A percentile compares a stretch with the other conserved stretches of the same genome.
Conservation (phyloP, 208 protist species). For the Phytomonas sp. region DNA sequence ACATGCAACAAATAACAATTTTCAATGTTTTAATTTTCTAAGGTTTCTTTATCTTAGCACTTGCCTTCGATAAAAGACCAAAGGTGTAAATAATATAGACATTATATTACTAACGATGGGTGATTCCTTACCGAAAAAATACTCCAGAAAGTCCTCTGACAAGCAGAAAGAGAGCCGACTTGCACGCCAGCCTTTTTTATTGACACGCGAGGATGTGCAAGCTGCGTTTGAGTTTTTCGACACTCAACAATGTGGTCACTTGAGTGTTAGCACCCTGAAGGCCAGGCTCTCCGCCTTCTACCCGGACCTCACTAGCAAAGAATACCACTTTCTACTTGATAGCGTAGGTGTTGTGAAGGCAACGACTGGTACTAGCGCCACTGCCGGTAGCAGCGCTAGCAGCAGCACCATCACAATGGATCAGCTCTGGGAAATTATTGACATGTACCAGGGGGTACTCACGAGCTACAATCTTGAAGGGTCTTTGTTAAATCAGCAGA, state of each 20-base stretch:
- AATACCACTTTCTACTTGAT: constrained; percentile 90
- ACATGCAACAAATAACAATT: too few species aligned
- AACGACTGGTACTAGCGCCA: neutral
- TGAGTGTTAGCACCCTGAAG: constrained; percentile 86
- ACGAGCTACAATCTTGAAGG: neutral
- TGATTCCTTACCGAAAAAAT: constrained; percentile 8
- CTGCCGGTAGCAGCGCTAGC: neutral
- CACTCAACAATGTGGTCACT: constrained; percentile 54
- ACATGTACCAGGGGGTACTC: constrained; percentile 52
- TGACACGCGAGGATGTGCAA: constrained; percentile 79
- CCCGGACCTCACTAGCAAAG: constrained; percentile 86
- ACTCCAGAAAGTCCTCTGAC: neutral
- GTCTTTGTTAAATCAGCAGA: neutral
- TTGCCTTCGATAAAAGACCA: neutral
- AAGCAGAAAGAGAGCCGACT: constrained; percentile 1
- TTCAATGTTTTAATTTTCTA: neutral
- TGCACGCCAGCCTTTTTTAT: constrained; percentile 21
- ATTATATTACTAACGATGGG: constrained; percentile 4
- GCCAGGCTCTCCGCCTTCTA: constrained; percentile 87
- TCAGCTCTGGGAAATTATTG: constrained; percentile 82
- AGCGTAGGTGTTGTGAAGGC: neutral
- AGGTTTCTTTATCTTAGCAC: neutral
- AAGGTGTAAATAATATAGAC: neutral
- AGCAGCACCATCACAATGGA: constrained; percentile 24
- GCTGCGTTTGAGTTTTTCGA: constrained; percentile 92